Conservation (phyloP, 495 filamentous ascomycete genomes). For the Apodospora peruviana region DNA sequence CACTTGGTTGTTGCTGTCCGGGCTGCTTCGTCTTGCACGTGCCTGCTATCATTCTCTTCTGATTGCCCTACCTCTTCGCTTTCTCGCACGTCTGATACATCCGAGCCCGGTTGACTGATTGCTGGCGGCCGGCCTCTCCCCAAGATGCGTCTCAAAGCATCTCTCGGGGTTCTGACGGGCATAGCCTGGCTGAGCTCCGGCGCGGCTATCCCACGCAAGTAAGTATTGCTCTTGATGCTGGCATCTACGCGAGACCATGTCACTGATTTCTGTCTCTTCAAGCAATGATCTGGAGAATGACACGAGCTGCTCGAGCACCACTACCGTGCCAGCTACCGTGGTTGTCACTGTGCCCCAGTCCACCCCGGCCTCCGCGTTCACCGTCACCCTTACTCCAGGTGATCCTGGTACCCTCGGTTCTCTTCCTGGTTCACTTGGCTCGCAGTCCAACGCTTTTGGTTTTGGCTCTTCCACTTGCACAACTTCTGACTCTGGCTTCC, state of each 20-base stretch:
- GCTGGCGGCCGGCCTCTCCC: background rate
- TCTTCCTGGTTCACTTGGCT: background rate
- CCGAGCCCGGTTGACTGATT: background rate
- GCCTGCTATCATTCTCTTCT: too few species aligned
- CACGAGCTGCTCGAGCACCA: constrained; percentile 18
- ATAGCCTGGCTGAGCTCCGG: constrained; percentile 16
- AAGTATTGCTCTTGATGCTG: background rate
- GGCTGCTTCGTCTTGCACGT: background rate
- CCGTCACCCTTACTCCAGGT: constrained; percentile 23
- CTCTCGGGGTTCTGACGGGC: constrained; percentile 14
- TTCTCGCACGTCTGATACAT: too few species aligned
- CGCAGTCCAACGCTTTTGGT: constrained; percentile 8
- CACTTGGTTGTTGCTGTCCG: background rate
- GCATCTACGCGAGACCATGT: background rate
- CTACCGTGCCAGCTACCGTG: constrained; percentile 24
- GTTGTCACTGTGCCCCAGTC: constrained; percentile 26
- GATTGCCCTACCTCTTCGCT: too few species aligned
- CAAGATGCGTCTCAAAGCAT: constrained; percentile 23
- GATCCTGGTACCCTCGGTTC: too few species aligned
- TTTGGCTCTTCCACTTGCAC: constrained; percentile 13
- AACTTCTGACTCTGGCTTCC: background rate
- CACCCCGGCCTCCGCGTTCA: constrained; percentile 22
- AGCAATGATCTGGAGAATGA: constrained; percentile 6
- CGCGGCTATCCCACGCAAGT: constrained; percentile 19
- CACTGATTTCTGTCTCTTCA: constrained; percentile 2